Evolutionary conservation across 140 eudicot species (phyloP), one percentile per base, ranked within the genome.

Genomic region (Cichorium intybus): DNA sequence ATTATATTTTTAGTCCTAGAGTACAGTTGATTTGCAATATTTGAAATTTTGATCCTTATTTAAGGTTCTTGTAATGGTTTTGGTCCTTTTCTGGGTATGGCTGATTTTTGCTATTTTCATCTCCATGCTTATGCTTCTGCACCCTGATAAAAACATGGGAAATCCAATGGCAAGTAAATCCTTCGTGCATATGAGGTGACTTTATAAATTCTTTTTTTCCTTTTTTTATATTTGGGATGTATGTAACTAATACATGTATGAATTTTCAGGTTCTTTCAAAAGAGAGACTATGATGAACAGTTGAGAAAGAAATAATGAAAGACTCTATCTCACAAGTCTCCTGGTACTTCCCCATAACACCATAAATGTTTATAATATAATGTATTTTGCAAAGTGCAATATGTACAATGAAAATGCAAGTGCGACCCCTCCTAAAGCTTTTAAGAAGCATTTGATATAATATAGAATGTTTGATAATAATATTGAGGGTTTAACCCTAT

Each of bases 71-170:
- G n/a, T n/a, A n/a, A n/a, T n/a, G n/a, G n/a, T n/a, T n/a, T n/a
- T n/a, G n/a, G n/a, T n/a, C n/a, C n/a, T n/a, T n/a, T n/a, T n/a
- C n/a, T n/a, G n/a, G n/a, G n/a, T n/a, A n/a, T n/a, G n/a, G n/a
- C n/a, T n/a, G n/a, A n/a, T n/a, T n/a, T n/a, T n/a, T n/a, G n/a
- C n/a, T n/a, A n/a, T n/a, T n/a, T n/a, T n/a, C n/a, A n/a, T n/a
- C n/a, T n/a, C n/a, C n/a, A n/a, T n/a, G n/a, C n/a, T n/a, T n/a
- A 93, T 88, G 94, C 95, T 93, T 54, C 94, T 93, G 71, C 99
- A 93, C 75, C 99, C 99, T 20, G 99, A 93, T 69, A 93, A 93
- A 73, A 93, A 93, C 72, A 85, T 93, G 99, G 99, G 99, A 72
- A 88, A 93, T 67, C 86, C 93, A 6, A 47, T 81, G 51, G 95